Conservation (phyloP, 495 filamentous ascomycete genomes). For the Trichoderma reesei region DNA sequence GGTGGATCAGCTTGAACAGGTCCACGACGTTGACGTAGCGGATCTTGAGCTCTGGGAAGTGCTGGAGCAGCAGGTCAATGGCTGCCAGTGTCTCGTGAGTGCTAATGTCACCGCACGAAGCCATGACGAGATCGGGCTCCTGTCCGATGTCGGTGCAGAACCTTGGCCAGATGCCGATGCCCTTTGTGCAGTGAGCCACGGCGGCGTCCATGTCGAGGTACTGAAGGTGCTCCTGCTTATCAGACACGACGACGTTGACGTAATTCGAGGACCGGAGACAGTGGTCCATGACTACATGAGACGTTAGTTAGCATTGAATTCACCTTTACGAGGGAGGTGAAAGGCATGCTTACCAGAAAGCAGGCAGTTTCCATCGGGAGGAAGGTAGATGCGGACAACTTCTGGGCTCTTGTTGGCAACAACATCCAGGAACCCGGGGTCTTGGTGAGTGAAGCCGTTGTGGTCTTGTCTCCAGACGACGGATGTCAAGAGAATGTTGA, state of each 20-base stretch:
- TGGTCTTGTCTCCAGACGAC: constrained; percentile 73
- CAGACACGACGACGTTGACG: constrained; percentile 66
- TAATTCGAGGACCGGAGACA: constrained; percentile 61
- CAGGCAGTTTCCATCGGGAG: constrained; percentile 64
- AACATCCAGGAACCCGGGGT: constrained; percentile 66
- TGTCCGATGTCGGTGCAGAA: constrained; percentile 45
- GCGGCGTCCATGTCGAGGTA: constrained; percentile 59
- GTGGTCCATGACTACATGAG: constrained; percentile 45
- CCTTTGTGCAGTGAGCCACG: constrained; percentile 61
- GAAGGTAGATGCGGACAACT: constrained; percentile 67
- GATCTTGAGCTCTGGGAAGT: constrained; percentile 58
- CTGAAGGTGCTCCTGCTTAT: constrained; percentile 68
- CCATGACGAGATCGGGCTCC: constrained; percentile 63
- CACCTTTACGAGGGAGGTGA: background rate
- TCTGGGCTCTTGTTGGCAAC: constrained; percentile 66
- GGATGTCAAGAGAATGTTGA: constrained; percentile 65
- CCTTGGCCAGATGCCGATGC: constrained; percentile 42
- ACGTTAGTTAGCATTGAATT: background rate
- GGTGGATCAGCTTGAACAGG: constrained; percentile 61
- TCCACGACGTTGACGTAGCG: constrained; percentile 68
- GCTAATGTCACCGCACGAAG: constrained; percentile 58
- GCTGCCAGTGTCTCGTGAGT: constrained; percentile 62
- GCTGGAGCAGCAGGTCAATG: constrained; percentile 52
- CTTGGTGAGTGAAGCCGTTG: constrained; percentile 72
- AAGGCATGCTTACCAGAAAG: constrained; percentile 35